Base-by-base conservation (phyloP, 1,284 basidiomycete species). In the Spongiforma sp. region DNA sequence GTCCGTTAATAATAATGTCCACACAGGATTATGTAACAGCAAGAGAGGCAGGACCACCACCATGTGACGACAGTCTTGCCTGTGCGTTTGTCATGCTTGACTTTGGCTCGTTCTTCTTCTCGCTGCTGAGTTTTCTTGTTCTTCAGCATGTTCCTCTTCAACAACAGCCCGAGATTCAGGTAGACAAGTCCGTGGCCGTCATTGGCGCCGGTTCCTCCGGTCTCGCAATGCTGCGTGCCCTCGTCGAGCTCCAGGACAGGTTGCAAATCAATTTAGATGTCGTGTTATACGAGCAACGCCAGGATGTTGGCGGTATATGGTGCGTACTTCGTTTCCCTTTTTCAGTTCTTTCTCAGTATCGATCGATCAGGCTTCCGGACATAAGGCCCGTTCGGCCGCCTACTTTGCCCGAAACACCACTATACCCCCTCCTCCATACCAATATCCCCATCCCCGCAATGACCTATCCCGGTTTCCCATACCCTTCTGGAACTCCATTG, bases 141-240 rank as follows among this genome's bases (percentile, higher is more conserved):
- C 46, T 68, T 32, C 52, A 52, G 26, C 68, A 46, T 53, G 54
- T 17, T 26, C 17, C 26, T 4, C 17, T 21, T 32, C 56, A 17
- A n/a, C 60, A 63, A 43, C 63, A 41, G 43, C n/a, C n/a, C n/a
- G 26, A 1, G 2, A 39, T 68, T 1, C 68, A 73, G 5, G 57
- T 8, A 6, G 55, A 21, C 37, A 87, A 86, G 74, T 83, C 82
- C 2, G 82, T 88, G 55, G 86, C 82, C 11, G 81, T 88, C 57
- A 75, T 84, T 4, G 83, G 83, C 2, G 84, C 80, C 8, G 86
- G 86, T 1, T 87, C 83, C 66, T 84, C 81, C 8, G 87, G 86
- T 4, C 75, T 88, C 24, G 83, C 82, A 1, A 79, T 81, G 68
- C 73, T 89, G 36, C 85, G 84, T 70, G 81, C 80, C 10, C 71